Evolutionary conservation across 2,329 filamentous ascomycete genomes (phyloP).

Genomic region (Pseudogymnoascus sp.): DNA sequence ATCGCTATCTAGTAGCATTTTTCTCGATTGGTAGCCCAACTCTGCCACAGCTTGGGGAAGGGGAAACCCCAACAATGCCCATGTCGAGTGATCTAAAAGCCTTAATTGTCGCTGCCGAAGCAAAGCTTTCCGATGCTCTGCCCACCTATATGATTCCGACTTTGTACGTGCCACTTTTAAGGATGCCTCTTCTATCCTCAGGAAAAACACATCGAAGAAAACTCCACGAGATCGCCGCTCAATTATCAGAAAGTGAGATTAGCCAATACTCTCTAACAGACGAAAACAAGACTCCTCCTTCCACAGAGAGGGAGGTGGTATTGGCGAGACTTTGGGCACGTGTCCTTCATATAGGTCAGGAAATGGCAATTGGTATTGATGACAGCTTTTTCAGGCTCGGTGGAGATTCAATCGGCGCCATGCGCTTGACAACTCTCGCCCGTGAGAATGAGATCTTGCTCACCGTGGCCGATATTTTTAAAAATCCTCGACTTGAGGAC

Average conservation of each 20-base stretch:
- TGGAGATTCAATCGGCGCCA: constrained; percentile 30
- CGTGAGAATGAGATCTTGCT: constrained; percentile 23
- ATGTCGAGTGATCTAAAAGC: not conserved
- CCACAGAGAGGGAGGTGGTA: not conserved
- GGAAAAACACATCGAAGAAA: constrained; percentile 29
- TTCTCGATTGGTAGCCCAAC: not conserved
- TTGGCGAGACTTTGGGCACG: not conserved
- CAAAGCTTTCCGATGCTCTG: constrained; percentile 15
- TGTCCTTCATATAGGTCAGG: not conserved
- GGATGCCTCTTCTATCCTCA: constrained; percentile 25
- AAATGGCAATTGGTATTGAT: constrained; percentile 12
- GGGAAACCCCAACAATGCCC: not conserved
- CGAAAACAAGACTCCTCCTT: not conserved
- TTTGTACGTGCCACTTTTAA: constrained; percentile 24
- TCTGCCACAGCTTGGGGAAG: not conserved
- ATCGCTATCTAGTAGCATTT: not conserved
- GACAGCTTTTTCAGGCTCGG: constrained; percentile 34
- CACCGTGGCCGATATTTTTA: constrained; percentile 35
- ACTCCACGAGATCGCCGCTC: constrained; percentile 26
- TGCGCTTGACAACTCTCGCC: constrained; percentile 36
- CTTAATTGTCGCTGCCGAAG: not conserved
- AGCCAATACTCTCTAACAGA: not conserved
- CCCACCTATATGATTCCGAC: constrained; percentile 33
- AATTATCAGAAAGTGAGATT: constrained; percentile 17
- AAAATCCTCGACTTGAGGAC: constrained; percentile 20